Evolutionary conservation across 176 grass and related monocot genomes (phyloP).

Genomic region (Cenchrus americanus): DNA sequence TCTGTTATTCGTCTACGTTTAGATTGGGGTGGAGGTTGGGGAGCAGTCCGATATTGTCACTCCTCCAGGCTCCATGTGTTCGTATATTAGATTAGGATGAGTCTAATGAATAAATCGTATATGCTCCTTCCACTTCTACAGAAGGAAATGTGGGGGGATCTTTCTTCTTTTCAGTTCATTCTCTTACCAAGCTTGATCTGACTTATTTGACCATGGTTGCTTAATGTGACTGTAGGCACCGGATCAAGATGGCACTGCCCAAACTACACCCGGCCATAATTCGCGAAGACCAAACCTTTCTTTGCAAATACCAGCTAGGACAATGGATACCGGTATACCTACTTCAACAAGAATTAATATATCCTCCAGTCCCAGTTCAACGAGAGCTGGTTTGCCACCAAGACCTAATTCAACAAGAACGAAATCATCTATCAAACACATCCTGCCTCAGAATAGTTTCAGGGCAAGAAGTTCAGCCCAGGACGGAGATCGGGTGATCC

Average conservation of each 20-base stretch:
- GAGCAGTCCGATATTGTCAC: background rate
- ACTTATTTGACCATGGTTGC: slow-evolving; percentile 9
- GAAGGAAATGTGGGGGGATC: background rate
- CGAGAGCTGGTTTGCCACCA: slow-evolving; percentile 66
- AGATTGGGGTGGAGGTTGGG: background rate
- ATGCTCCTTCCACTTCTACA: background rate
- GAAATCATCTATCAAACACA: slow-evolving; percentile 79
- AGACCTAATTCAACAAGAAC: slow-evolving; percentile 75
- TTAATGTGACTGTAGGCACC: slow-evolving; percentile 33
- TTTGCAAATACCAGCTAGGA: slow-evolving; percentile 88
- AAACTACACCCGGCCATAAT: slow-evolving; percentile 35
- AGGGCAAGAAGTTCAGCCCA: slow-evolving; percentile 57
- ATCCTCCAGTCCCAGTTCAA: slow-evolving; percentile 64
- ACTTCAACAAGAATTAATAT: slow-evolving; percentile 66
- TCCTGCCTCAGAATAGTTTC: slow-evolving; percentile 64
- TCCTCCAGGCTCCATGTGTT: slow-evolving; percentile 1
- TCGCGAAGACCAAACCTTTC: slow-evolving; percentile 61
- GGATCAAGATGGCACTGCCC: slow-evolving; percentile 22
- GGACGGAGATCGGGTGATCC: slow-evolving; percentile 73
- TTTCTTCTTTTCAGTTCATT: slow-evolving; percentile 13
- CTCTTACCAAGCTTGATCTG: background rate
- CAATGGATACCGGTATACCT: slow-evolving; percentile 55
- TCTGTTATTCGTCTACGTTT: background rate
- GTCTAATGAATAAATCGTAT: background rate
- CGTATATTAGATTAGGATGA: background rate